These are phyloP conservation scores for Nannochloris sp. DNA, from an alignment of 139 green algal species.

Conservation along the genomic window DNA sequence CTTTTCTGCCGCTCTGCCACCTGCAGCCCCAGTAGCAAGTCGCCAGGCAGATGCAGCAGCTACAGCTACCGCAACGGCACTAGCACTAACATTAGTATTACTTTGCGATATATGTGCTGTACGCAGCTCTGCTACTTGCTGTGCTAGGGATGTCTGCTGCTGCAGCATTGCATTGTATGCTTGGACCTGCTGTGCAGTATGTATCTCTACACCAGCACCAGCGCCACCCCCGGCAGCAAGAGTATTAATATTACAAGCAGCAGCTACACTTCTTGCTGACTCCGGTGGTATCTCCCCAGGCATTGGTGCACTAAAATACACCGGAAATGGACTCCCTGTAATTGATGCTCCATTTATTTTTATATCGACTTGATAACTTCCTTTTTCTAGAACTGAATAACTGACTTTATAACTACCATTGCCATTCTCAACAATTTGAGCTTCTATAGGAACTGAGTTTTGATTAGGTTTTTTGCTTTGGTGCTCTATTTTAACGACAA, in stretches of 20 bases:
- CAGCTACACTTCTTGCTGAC: background rate
- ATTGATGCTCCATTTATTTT: slow-evolving; percentile 70
- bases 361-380: slow-evolving; percentile 65
- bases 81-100: background rate
- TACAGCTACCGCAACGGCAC: background rate
- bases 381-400: slow-evolving; percentile 62
- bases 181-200: slow-evolving; percentile 51
- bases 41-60: no score
- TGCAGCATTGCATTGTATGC: slow-evolving; percentile 40
- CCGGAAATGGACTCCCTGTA: slow-evolving; percentile 74
- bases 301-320: slow-evolving; percentile 74
- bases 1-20: background rate
- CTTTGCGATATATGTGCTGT: slow-evolving; percentile 14
- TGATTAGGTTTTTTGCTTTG: no score
- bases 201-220: slow-evolving; percentile 32
- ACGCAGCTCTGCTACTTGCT: slow-evolving; percentile 31
- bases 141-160: slow-evolving; percentile 37
- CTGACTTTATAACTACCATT: slow-evolving; percentile 77
- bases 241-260: background rate
- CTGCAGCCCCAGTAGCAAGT: no score
- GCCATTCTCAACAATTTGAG: slow-evolving; percentile 55
- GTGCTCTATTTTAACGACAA: slow-evolving; percentile 40
- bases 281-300: background rate
- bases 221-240: background rate
- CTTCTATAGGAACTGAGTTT: slow-evolving; percentile 19